Evolutionary conservation across 1,284 basidiomycete genomes (phyloP).

Genomic region (Irpex sp.): DNA sequence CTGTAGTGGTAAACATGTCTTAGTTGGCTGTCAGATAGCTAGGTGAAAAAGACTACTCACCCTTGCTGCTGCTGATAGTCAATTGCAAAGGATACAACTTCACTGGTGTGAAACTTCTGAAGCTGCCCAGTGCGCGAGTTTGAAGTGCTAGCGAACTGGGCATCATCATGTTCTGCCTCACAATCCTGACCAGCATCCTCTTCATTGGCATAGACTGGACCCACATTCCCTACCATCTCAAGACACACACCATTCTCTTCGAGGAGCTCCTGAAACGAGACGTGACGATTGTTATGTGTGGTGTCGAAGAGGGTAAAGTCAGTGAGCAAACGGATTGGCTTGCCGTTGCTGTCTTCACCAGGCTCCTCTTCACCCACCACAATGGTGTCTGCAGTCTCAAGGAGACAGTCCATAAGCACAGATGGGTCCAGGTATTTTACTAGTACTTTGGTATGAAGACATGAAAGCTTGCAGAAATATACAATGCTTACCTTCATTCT

Average conservation of each 20-base stretch:
- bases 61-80: slow-evolving; percentile 33
- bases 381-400: slow-evolving; percentile 7
- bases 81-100: slow-evolving; percentile 31
- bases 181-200: slow-evolving; percentile 41
- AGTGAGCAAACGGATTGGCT: slow-evolving; percentile 35
- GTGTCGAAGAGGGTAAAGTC: slow-evolving; percentile 40
- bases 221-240: slow-evolving; percentile 34
- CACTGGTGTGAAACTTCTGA: slow-evolving; percentile 33
- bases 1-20: slow-evolving; percentile 29
- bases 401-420: neutral
- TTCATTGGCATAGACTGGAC: slow-evolving; percentile 32
- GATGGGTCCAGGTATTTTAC: neutral
- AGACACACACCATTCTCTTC: slow-evolving; percentile 16
- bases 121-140: neutral
- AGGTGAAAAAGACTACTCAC: slow-evolving; percentile 27
- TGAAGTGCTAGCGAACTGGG: neutral
- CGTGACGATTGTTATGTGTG: slow-evolving; percentile 19
- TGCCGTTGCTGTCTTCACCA: slow-evolving; percentile 12
- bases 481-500: neutral
- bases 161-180: neutral
- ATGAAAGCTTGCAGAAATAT: neutral
- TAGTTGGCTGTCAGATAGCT: neutral
- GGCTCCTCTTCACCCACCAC: slow-evolving; percentile 16
- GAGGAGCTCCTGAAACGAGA: slow-evolving; percentile 31
- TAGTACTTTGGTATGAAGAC: neutral